phyloP scores from a whole-genome alignment of 768 basidiomycete genomes.

The Mycena galericulata region DNA sequence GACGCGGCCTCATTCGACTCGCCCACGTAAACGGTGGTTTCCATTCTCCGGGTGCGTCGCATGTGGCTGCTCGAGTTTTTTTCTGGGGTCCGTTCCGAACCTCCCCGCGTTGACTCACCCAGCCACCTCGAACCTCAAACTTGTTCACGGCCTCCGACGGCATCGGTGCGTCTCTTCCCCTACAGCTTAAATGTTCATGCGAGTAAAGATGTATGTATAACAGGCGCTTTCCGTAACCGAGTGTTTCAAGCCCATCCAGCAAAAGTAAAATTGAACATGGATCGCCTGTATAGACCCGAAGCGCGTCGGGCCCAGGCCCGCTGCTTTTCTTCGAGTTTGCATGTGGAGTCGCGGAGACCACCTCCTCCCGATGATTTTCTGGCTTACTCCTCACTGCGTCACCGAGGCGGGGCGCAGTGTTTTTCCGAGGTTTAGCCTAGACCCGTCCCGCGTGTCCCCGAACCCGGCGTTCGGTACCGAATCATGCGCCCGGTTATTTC shows the following conservation, averaged over 20 bases:
- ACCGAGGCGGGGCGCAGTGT: background rate
- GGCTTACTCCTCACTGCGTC: constrained; percentile 19
- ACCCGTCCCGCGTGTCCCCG: too few species aligned
- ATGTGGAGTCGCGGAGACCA: background rate
- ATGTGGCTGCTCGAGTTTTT: background rate
- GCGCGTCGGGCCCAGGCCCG: background rate
- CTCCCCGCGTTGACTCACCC: background rate
- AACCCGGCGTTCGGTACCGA: too few species aligned
- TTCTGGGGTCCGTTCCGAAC: background rate
- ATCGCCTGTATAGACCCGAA: background rate
- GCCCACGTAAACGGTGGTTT: background rate
- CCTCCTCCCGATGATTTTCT: background rate
- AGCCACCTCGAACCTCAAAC: too few species aligned
- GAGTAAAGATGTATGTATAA: background rate
- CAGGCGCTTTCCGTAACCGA: background rate
- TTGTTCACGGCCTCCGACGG: constrained; percentile 15
- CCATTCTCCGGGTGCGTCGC: background rate
- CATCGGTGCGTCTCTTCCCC: background rate
- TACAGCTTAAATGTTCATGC: background rate
- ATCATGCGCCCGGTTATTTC: too few species aligned
- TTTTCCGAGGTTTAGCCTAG: too few species aligned
- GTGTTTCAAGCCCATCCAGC: background rate
- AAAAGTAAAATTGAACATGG: too few species aligned
- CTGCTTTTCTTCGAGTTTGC: too few species aligned
- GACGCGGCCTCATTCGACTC: constrained; percentile 1